A percentile compares a stretch with the other conserved stretches of the same genome.
phyloP scores from a whole-genome alignment of 306 rosid genomes.

The Adenanthera pavonina region DNA sequence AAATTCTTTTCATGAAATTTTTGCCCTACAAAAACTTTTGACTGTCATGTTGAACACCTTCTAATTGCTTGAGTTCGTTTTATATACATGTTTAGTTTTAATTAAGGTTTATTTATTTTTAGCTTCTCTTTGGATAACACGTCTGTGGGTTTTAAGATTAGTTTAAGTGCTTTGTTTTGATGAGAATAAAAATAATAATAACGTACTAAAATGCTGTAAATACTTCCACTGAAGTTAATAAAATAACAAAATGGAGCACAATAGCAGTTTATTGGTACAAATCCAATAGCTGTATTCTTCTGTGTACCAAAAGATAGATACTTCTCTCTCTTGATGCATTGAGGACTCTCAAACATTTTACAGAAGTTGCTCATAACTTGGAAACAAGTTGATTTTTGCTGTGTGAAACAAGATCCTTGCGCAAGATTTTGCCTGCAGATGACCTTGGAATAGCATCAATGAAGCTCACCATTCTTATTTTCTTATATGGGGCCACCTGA shows the following conservation, averaged over 20 bases:
- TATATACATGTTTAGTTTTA: not conserved
- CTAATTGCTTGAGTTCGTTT: not conserved
- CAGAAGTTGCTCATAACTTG: conserved; percentile 54
- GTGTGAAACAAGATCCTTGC: conserved; percentile 77
- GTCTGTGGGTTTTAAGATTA: not conserved
- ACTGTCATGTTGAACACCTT: not conserved
- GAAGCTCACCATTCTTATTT: conserved; percentile 75
- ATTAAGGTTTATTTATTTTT: not conserved
- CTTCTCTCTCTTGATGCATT: not conserved
- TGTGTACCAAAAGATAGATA: not conserved
- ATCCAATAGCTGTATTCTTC: not conserved
- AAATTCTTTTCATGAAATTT: not conserved
- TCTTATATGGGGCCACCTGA: conserved; percentile 95
- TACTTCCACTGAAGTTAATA: not conserved
- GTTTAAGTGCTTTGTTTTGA: not conserved
- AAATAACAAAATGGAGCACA: not conserved
- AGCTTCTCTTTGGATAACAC: not conserved
- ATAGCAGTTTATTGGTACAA: not conserved
- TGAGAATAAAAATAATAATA: not conserved
- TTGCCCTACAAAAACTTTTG: not conserved
- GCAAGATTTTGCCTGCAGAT: conserved; percentile 86
- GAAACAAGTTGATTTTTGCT: conserved; percentile 58
- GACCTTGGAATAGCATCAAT: conserved; percentile 76
- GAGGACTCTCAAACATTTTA: conserved; percentile 1
- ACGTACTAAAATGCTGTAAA: not conserved